phyloP scores from a whole-genome alignment of 2,329 filamentous ascomycete species.

The Epichloe gansuensis region DNA sequence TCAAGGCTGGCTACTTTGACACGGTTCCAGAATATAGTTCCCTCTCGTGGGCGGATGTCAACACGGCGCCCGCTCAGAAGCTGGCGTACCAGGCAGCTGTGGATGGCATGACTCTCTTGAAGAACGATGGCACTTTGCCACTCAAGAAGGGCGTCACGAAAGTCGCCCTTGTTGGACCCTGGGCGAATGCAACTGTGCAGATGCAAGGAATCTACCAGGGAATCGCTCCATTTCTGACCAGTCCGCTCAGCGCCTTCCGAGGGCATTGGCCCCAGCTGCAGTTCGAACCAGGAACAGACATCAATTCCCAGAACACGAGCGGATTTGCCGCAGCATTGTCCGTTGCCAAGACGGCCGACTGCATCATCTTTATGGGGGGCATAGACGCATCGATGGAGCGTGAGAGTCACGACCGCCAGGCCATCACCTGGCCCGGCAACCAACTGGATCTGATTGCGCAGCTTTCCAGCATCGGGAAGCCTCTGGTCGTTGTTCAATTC shows the following conservation, averaged over 20 bases:
- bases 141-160: slow-evolving; percentile 19
- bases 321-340: not conserved
- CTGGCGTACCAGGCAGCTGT: slow-evolving; percentile 43
- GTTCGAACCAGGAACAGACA: not conserved
- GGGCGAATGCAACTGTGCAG: slow-evolving; percentile 26
- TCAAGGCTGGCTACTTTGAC: slow-evolving; percentile 47
- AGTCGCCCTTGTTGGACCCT: slow-evolving; percentile 19
- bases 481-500: slow-evolving; percentile 37
- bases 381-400: slow-evolving; percentile 39
- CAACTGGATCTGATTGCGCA: slow-evolving; percentile 37
- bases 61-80: slow-evolving; percentile 36
- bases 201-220: slow-evolving; percentile 14
- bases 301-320: not conserved
- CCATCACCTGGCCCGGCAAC: slow-evolving; percentile 36
- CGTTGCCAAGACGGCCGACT: slow-evolving; percentile 18
- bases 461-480: slow-evolving; percentile 28
- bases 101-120: slow-evolving; percentile 35
- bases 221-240: slow-evolving; percentile 12
- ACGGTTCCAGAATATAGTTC: slow-evolving; percentile 33
- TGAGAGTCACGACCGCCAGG: slow-evolving; percentile 37
- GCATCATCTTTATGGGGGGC: slow-evolving; percentile 43
- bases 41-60: slow-evolving; percentile 42
- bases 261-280: not conserved
- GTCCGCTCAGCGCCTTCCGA: slow-evolving; percentile 5
- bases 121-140: slow-evolving; percentile 40